Conservation (phyloP, 83 land plant genomes). For the Larix sibirica region DNA sequence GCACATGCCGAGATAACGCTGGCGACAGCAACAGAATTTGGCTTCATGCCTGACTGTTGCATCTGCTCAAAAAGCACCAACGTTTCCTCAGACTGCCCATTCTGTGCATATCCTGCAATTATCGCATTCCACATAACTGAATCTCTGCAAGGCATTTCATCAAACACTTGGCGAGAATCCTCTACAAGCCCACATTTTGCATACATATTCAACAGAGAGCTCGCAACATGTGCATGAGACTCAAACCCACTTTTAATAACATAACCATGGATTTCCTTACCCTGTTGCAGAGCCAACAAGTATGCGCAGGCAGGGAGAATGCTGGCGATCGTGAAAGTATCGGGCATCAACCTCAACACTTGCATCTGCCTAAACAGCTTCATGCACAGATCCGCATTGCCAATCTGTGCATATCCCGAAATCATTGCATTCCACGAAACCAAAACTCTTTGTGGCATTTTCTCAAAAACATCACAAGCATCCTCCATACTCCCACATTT, state of each 20-base stretch:
- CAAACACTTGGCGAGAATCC: slow-evolving; percentile 22
- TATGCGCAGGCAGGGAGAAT: slow-evolving; percentile 43
- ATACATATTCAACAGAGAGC: slow-evolving; percentile 19
- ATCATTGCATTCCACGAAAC: slow-evolving; percentile 72
- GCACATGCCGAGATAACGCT: slow-evolving; percentile 23
- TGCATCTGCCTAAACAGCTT: slow-evolving; percentile 43
- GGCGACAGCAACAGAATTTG: slow-evolving; percentile 20
- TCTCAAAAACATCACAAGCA: slow-evolving; percentile 22
- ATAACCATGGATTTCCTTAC: slow-evolving; percentile 26
- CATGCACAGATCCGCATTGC: slow-evolving; percentile 32
- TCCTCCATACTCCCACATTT: slow-evolving; percentile 19
- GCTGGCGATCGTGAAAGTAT: slow-evolving; percentile 31
- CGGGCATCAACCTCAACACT: slow-evolving; percentile 25
- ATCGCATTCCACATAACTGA: slow-evolving; percentile 23
- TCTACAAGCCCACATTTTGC: slow-evolving; percentile 18
- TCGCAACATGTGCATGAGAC: slow-evolving; percentile 13
- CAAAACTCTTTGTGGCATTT: slow-evolving; percentile 34
- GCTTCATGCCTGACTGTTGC: slow-evolving; percentile 19
- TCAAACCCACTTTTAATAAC: slow-evolving; percentile 14
- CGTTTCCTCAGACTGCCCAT: slow-evolving; percentile 20
- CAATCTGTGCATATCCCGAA: slow-evolving; percentile 52
- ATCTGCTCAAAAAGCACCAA: slow-evolving; percentile 16
- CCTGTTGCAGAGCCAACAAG: slow-evolving; percentile 18
- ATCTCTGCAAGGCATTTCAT: slow-evolving; percentile 23
- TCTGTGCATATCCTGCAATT: slow-evolving; percentile 24